These are phyloP conservation scores for Citrullus amarus DNA, from an alignment of 306 rosid genomes.

Conservation along the genomic window DNA sequence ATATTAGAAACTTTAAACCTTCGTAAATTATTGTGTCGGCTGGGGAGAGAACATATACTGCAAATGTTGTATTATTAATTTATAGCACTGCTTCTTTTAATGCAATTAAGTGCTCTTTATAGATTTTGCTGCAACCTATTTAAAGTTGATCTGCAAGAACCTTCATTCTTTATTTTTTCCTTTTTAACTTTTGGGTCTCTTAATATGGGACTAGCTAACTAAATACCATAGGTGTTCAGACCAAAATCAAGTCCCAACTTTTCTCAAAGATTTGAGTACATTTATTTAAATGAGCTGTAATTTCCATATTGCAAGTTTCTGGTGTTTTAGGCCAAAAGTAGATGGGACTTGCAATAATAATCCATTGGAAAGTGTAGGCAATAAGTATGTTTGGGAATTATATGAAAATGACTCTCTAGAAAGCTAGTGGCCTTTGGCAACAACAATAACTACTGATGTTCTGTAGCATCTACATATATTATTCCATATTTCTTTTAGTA, in stretches of 20 bases:
- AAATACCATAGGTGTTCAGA: not conserved
- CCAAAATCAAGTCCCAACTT: not conserved
- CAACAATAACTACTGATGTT: not conserved
- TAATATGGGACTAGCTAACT: not conserved
- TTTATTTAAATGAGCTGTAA: not conserved
- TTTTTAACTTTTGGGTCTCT: not conserved
- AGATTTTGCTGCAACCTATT: not conserved
- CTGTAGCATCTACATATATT: not conserved
- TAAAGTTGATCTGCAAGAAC: not conserved
- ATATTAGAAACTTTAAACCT: too few species aligned
- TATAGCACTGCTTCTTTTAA: constrained; percentile 3
- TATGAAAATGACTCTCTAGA: not conserved
- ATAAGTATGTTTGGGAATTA: not conserved
- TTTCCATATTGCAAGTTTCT: not conserved
- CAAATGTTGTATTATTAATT: not conserved
- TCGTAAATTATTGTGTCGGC: not conserved
- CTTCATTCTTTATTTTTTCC: not conserved
- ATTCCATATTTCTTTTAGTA: not conserved
- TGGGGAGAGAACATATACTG: not conserved
- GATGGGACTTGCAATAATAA: not conserved
- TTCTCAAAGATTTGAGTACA: not conserved
- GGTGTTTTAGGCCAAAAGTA: not conserved
- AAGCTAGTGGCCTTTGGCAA: not conserved
- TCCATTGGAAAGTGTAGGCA: not conserved
- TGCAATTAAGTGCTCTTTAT: not conserved